Evolutionary conservation across 2,329 filamentous ascomycete genomes (phyloP).

Genomic region (Fusarium algeriense): DNA sequence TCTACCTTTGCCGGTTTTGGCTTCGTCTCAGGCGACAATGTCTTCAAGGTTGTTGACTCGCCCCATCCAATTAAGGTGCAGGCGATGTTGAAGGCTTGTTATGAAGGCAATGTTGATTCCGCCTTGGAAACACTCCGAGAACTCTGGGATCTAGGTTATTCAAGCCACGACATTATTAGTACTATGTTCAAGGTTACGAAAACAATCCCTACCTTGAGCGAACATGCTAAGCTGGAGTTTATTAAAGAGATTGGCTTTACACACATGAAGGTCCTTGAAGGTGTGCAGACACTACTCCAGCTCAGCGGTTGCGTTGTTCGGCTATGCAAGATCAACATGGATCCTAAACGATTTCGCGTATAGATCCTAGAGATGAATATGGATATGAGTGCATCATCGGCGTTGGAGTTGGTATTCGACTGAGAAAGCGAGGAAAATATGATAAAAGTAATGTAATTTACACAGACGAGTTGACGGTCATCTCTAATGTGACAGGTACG

Average conservation of each 20-base stretch:
- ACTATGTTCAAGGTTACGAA: conserved; percentile 99
- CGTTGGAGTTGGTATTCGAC: conserved; percentile 40
- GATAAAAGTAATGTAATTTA: conserved; percentile 40
- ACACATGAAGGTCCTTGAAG: conserved; percentile 99
- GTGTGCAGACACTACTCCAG: conserved; percentile 94
- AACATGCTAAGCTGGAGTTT: conserved; percentile 96
- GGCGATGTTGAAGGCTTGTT: conserved; percentile 97
- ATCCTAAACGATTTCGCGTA: conserved; percentile 79
- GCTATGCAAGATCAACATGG: conserved; percentile 96
- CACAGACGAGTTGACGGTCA: conserved; percentile 35
- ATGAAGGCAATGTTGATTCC: conserved; percentile 89
- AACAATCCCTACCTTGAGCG: conserved; percentile 89
- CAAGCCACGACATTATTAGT: conserved; percentile 98
- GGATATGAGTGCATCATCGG: conserved; percentile 25
- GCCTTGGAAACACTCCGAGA: conserved; percentile 89
- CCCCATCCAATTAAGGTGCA: conserved; percentile 99
- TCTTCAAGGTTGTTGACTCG: conserved; percentile 96
- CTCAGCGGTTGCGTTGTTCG: conserved; percentile 92
- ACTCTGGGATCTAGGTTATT: conserved; percentile 95
- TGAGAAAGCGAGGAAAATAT: conserved; percentile 35
- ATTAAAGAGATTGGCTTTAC: conserved; percentile 99
- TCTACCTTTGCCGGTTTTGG: conserved; percentile 94
- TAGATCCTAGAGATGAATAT: conserved; percentile 23
- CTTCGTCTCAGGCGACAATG: conserved; percentile 97
- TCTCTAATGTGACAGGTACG: conserved; percentile 38